phyloP scores from a whole-genome alignment of 352 stramenopile species.

The Sclerospora graminicola region DNA sequence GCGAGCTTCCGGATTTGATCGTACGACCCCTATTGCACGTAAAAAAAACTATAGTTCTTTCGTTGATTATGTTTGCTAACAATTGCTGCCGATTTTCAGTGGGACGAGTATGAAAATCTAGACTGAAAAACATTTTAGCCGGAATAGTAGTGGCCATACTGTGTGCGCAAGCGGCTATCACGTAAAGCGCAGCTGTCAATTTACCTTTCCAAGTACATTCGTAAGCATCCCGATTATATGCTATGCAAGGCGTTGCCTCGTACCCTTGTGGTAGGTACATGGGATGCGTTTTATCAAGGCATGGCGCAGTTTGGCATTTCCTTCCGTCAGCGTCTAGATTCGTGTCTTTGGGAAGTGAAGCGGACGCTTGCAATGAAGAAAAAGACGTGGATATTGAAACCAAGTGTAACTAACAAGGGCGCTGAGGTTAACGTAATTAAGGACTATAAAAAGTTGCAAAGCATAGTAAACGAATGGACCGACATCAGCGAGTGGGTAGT shows the following conservation, averaged over 20 bases:
- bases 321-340: too few species aligned
- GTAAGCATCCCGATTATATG: conserved; percentile 41
- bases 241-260: conserved; percentile 37
- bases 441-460: conserved; percentile 45
- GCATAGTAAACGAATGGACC: conserved; percentile 49
- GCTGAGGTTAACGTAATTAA: too few species aligned
- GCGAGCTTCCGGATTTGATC: too few species aligned
- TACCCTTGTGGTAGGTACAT: conserved; percentile 59
- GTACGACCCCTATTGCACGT: conserved; percentile 8
- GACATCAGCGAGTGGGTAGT: conserved; percentile 63
- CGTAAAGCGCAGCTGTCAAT: too few species aligned
- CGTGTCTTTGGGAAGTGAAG: conserved; percentile 44
- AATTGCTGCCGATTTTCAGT: too few species aligned
- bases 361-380: conserved; percentile 28
- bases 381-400: too few species aligned
- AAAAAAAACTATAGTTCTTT: neutral
- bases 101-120: too few species aligned
- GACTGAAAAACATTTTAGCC: conserved; percentile 33
- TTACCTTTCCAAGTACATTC: conserved; percentile 54
- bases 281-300: conserved; percentile 53
- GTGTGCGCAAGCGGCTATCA: conserved; percentile 57
- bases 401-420: too few species aligned
- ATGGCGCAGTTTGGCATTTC: too few species aligned
- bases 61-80: conserved; percentile 4
- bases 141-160: conserved; percentile 52